Base-by-base conservation (phyloP, 208 protist species). In the Acanthamoeba triangularis region DNA sequence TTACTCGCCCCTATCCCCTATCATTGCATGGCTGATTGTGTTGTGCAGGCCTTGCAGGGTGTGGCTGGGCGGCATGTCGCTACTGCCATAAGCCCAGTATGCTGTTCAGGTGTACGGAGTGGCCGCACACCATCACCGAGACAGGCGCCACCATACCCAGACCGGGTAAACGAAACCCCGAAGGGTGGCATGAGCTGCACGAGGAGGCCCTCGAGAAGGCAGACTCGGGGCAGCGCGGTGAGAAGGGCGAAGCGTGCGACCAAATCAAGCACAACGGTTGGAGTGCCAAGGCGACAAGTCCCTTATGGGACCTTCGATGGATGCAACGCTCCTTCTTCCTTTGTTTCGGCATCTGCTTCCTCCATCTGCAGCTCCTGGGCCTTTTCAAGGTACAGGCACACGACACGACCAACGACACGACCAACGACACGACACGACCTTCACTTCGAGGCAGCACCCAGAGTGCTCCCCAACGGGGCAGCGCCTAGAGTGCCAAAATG, bases 301-400 rank as follows among this genome's bases (percentile, higher is more conserved):
- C 69, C 6, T 47, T 78, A 2, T 37, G 69, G 30, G 25, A 47
- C 0, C 69, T 84, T 54, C 41, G 18, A 0, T 84, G 74, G 74
- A 84, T 84, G 74, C 35, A n/a, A 41, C 74, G 10, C 6, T 84
- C 74, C 20, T 84, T 84, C 74, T 84, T 52, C 74, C 13, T 25
- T 18, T 84, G 74, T 25, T 84, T 84, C 44, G 14, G 74, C 0
- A 84, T 84, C 20, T 84, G 74, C 20, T 54, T 84, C 8, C 44
- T 84, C 3, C 74, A 84, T 54, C 33, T 84, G 8, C 37, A 84
- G 41, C 20, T 52, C 10, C 20, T 84, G 35, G 74, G 74, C 7
- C 6, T 30, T 1, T 30, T 78, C 37, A 78, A 78, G 69, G 69
- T 78, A n/a, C n/a, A n/a, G n/a, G n/a, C n/a, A n/a, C n/a, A n/a